Percentiles rank a stretch among this genome's conserved stretches.
phyloP scores from a whole-genome alignment of 2,329 filamentous ascomycete species.

The Zymoseptoria brevis region DNA sequence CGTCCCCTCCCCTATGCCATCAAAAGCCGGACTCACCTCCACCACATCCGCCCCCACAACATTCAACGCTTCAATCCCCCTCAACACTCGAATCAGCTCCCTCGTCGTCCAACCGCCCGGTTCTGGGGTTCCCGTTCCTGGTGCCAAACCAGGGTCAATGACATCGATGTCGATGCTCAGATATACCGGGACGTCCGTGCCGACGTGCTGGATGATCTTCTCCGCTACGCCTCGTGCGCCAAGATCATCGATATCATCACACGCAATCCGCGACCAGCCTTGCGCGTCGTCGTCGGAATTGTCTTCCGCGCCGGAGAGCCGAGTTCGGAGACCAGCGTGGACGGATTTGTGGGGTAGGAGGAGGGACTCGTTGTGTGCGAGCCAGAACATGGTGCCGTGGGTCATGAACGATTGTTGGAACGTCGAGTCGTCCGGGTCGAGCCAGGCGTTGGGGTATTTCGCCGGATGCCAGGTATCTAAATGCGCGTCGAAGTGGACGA shows the following conservation, averaged over 20 bases:
- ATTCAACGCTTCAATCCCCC: constrained; percentile 75
- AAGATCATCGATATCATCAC: constrained; percentile 80
- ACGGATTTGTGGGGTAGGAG: constrained; percentile 67
- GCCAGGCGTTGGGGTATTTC: constrained; percentile 73
- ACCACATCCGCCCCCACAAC: constrained; percentile 85
- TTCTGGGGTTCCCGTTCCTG: constrained; percentile 69
- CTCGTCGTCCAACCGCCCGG: constrained; percentile 85
- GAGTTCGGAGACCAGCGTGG: constrained; percentile 74
- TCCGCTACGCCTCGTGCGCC: constrained; percentile 63
- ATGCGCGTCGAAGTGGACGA: constrained; percentile 52
- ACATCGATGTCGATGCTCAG: constrained; percentile 76
- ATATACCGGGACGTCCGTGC: constrained; percentile 70
- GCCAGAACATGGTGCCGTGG: constrained; percentile 88
- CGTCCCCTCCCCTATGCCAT: constrained; percentile 71
- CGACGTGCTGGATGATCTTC: constrained; percentile 63
- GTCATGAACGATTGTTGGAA: constrained; percentile 66
- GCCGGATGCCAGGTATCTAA: constrained; percentile 79
- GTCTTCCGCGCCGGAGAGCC: constrained; percentile 62
- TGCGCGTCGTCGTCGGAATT: constrained; percentile 62
- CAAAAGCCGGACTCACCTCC: constrained; percentile 79
- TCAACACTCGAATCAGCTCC: constrained; percentile 74
- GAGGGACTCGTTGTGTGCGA: constrained; percentile 72
- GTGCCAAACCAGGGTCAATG: constrained; percentile 63
- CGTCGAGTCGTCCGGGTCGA: constrained; percentile 40
- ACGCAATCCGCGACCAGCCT: constrained; percentile 71